Evolutionary conservation across 345 rosid species (phyloP), one percentile per base, ranked within the genome.

Genomic region (Aquilaria malaccensis): DNA sequence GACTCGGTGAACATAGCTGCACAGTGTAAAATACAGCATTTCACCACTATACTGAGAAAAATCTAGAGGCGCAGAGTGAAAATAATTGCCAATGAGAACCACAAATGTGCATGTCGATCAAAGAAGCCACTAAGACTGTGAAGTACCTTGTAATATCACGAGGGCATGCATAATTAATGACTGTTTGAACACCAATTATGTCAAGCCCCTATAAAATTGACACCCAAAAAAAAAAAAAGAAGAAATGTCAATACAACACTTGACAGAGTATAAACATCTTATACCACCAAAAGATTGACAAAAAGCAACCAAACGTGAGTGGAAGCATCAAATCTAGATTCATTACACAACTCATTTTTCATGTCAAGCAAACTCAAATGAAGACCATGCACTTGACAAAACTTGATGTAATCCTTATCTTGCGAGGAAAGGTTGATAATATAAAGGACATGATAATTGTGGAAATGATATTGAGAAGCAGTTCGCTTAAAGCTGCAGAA

Each of bases 151-250:
- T 88, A 58, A 94, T 83, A 75, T 94, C 99, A 66, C 93, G 89
- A 50, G 99, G 99, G 71, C 99, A 94, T 48, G 97, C 90, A 76
- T 81, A 90, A 67, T 90, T 94, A 67, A 94, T 90, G 72, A 94
- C 97, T 32, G 99, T 88, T 65, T 90, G 82, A 66, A 94, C 99
- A 67, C 99, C 99, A 79, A 90, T 77, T 68, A 94, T 88, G 68
- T 94, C 99, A 70, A 94, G 95, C 59, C 97, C 99, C 97, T 90
- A 59, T 11, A 73, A 62, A 22, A 22, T 22, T 22, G 22, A 22
- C 22, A 22, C 22, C 22, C 22, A 22, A 52, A 51, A 22, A 30
- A 66, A 50, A 67, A 22, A 30, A 49, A 37, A 52, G 15, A 10
- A 30, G 22, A 61, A 52, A 7, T 13, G 13, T 65, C 60, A 72